Evolutionary conservation across 2,329 filamentous ascomycete species (phyloP), one percentile per base, ranked within the genome.

Genomic region (Hymenoscyphus repandus): DNA sequence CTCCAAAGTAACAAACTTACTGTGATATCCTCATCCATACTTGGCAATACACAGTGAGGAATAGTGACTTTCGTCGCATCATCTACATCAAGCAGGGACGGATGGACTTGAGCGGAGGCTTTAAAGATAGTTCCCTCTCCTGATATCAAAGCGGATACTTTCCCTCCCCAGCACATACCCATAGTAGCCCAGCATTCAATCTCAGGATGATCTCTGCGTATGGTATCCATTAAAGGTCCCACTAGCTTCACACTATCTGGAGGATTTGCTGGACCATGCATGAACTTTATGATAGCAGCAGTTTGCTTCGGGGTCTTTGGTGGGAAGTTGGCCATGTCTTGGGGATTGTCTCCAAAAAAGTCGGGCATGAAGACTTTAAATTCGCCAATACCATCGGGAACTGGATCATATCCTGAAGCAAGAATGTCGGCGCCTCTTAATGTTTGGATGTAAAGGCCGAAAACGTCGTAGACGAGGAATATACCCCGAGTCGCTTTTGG

Each of bases 331-430:
- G 51, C 39, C 20, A 53, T 42, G 49, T 54, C 49, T 2, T 54
- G 50, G 27, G 50, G 47, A 6, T 43, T 57, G 65, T 87, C 90
- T 51, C 85, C 78, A 74, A 96, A 95, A 77, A 88, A 92, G 70
- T 96, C 90, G 15, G 90, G 90, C 58, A 96, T 91, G 70, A 90
- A 89, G 61, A 95, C 86, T 62, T 83, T 83, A 74, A 91, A 91
- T 62, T 78, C 73, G 53, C 74, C 69, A 70, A 79, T 70, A 70
- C 64, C 62, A 75, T 54, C 52, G 6, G 33, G 36, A 4, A 37
- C 45, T 12, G 40, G 10, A 13, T 42, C 18, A 43, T 41, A 74
- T 55, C 74, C 72, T 46, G 70, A 70, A 37, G 79, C 74, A n/a
- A 85, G 71, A 56, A 79, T 86, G 60, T 88, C 85, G 54, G 80